Evolutionary conservation across 495 filamentous ascomycete genomes (phyloP), one percentile per base, ranked within the genome.

Genomic region (Coniosporium apollinis): DNA sequence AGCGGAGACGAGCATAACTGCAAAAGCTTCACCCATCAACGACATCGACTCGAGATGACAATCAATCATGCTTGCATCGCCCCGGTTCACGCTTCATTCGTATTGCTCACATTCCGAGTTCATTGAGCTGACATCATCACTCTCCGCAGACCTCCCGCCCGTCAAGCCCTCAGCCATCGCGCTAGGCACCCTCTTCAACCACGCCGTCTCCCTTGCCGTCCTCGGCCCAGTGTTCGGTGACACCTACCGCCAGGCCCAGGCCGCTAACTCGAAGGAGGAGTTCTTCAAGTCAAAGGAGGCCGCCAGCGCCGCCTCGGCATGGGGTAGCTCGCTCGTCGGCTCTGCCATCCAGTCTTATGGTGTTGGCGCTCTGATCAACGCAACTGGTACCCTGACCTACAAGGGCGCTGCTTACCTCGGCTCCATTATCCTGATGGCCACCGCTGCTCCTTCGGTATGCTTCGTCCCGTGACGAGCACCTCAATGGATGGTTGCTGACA

Each of bases 111-210:
- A n/a, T n/a, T n/a, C n/a, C n/a, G n/a, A n/a, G n/a, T n/a, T n/a
- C n/a, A n/a, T n/a, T n/a, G n/a, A n/a, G n/a, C n/a, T n/a, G n/a
- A n/a, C n/a, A n/a, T n/a, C n/a, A n/a, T n/a, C n/a, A n/a, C n/a
- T n/a, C n/a, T n/a, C n/a, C n/a, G n/a, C 49, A 92, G 83, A 94
- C 53, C 74, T 97, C 41, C 89, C 89, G 47, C 69, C 89, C 28
- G 89, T 97, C 50, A 96, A 94, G 75, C 89, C 89, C 33, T 94
- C 87, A 33, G 89, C 89, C 42, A 92, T 97, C 52, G 89, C 87
- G 45, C 71, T 94, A 47, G 89, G 89, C 58, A 92, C 89, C 26
- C 56, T 82, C 57, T 97, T 93, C 73, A 94, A 79, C 66, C 87
- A 97, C 61, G 76, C 70, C 40, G 69, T 70, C 33, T 80, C 78